phyloP scores from a whole-genome alignment of 305 asterid genomes.

The Fraxinus dipetala region DNA sequence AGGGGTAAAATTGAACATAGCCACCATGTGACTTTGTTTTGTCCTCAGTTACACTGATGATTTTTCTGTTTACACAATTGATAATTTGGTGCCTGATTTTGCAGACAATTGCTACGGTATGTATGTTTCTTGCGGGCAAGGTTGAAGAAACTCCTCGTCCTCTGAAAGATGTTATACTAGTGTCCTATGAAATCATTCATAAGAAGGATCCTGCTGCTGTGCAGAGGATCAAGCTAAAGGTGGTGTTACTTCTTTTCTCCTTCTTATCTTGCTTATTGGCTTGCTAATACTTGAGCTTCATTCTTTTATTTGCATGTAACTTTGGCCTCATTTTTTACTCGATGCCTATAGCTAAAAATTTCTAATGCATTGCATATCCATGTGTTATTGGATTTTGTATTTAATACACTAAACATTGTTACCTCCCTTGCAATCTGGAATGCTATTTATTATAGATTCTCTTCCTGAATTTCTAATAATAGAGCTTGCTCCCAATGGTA shows the following conservation, averaged over 20 bases:
- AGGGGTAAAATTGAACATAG: neutral
- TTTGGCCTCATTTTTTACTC: neutral
- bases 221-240: slow-evolving; percentile 97
- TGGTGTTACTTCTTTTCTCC: slow-evolving; percentile 26
- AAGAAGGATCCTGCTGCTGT: slow-evolving; percentile 85
- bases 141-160: slow-evolving; percentile 99
- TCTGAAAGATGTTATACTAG: slow-evolving; percentile 82
- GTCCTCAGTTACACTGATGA: neutral
- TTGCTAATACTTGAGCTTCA: slow-evolving; percentile 1
- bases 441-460: neutral
- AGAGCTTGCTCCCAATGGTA: neutral
- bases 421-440: neutral
- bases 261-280: slow-evolving; percentile 9
- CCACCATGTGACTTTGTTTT: neutral
- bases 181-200: slow-evolving; percentile 86
- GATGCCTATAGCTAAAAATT: slow-evolving; percentile 5
- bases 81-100: slow-evolving; percentile 28
- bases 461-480: neutral
- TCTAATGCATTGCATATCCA: neutral
- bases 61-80: slow-evolving; percentile 4
- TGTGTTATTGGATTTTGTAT: neutral
- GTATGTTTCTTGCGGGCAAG: slow-evolving; percentile 98
- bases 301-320: neutral
- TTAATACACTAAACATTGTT: neutral
- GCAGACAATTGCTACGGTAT: slow-evolving; percentile 86